These are phyloP conservation scores for Paralagenidium karlingii DNA, from an alignment of 352 stramenopile genomes.

Conservation along the genomic window DNA sequence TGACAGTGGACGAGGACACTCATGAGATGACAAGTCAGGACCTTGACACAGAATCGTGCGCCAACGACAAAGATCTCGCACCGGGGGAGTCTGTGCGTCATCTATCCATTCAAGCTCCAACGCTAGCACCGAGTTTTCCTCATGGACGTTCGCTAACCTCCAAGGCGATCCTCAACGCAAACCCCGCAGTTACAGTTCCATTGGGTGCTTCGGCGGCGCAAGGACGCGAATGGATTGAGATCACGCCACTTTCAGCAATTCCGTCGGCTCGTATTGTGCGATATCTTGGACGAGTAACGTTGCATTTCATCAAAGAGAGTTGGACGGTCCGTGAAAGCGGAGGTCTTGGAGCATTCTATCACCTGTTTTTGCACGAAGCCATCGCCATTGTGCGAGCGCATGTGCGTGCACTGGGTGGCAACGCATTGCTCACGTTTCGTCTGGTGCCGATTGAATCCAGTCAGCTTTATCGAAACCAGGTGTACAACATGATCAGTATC, in stretches of 20 bases:
- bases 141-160: constrained; percentile 13
- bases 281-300: constrained; percentile 75
- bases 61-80: constrained; percentile 5
- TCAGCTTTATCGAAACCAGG: constrained; percentile 79
- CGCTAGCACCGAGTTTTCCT: constrained; percentile 20
- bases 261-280: constrained; percentile 46
- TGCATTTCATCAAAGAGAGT: constrained; percentile 87
- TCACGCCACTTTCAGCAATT: constrained; percentile 74
- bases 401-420: constrained; percentile 67
- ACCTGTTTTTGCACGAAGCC: constrained; percentile 78
- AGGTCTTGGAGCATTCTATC: constrained; percentile 77
- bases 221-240: constrained; percentile 71
- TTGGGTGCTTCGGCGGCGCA: constrained; percentile 11
- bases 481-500: constrained; percentile 89
- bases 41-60: constrained; percentile 7
- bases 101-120: constrained; percentile 28
- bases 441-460: constrained; percentile 81
- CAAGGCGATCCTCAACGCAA: constrained; percentile 4
- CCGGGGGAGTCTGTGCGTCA: constrained; percentile 14
- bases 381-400: constrained; percentile 79
- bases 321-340: constrained; percentile 80
- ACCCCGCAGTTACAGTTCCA: not conserved
- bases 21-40: constrained; percentile 28
- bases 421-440: constrained; percentile 80
- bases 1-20: constrained; percentile 24